Conservation (phyloP, 202 grass and related monocot species). For the Brachypodium distachyon region DNA sequence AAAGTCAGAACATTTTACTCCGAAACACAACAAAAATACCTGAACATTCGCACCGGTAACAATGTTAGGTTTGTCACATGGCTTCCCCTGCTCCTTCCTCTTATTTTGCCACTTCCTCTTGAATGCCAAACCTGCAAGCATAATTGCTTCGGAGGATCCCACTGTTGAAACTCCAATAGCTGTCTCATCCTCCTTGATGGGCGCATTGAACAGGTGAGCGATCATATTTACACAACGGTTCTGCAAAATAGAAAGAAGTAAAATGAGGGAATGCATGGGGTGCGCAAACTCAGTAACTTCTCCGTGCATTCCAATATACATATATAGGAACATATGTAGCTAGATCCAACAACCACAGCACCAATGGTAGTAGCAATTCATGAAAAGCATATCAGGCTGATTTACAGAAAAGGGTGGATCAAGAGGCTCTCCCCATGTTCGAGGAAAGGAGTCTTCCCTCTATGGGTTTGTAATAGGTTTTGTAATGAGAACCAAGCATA, state of each 20-base stretch:
- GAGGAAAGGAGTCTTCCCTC: too few species aligned
- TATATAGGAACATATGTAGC: not conserved
- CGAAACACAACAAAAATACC: not conserved
- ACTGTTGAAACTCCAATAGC: constrained; percentile 68
- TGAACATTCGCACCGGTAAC: constrained; percentile 89
- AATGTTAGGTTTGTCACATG: constrained; percentile 73
- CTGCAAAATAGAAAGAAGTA: constrained; percentile 5
- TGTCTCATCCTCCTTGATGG: constrained; percentile 48
- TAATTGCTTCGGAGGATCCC: constrained; percentile 77
- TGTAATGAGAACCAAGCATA: too few species aligned
- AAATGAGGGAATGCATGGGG: not conserved
- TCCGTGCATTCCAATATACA: not conserved
- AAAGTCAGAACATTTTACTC: not conserved
- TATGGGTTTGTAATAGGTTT: not conserved
- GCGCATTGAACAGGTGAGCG: constrained; percentile 60
- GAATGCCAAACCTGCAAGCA: constrained; percentile 75
- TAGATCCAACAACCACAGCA: not conserved
- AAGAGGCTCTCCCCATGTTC: not conserved
- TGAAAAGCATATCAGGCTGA: not conserved
- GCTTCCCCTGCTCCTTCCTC: constrained; percentile 58
- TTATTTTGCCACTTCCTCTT: constrained; percentile 86
- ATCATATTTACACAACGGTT: constrained; percentile 89
- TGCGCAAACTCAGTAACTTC: not conserved
- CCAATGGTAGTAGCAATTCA: not conserved
- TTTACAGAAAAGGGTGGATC: not conserved